Evolutionary conservation across 2,329 filamentous ascomycete species (phyloP).

Genomic region (Raffaelea ambrosiae): DNA sequence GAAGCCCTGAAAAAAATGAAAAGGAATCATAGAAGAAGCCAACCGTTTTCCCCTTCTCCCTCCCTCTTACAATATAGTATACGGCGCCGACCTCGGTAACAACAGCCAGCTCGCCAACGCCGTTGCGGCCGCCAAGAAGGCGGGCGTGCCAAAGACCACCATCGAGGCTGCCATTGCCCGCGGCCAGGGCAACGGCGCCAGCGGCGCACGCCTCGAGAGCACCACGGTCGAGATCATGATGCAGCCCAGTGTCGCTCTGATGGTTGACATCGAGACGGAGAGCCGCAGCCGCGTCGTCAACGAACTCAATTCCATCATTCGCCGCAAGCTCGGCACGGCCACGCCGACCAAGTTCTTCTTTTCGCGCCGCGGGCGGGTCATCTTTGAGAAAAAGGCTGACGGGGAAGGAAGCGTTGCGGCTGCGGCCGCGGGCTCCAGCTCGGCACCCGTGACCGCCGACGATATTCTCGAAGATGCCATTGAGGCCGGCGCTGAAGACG

Average conservation of each 20-base stretch:
- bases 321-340: constrained; percentile 57
- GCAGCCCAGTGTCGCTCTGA: constrained; percentile 65
- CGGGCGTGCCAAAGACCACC: constrained; percentile 70
- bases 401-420: constrained; percentile 53
- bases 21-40: not conserved
- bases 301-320: constrained; percentile 64
- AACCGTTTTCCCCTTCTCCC: not conserved
- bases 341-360: constrained; percentile 81
- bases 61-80: constrained; percentile 10
- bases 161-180: constrained; percentile 77
- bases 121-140: constrained; percentile 71
- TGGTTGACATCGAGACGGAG: constrained; percentile 82
- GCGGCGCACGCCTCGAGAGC: constrained; percentile 67
- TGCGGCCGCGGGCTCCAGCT: not conserved
- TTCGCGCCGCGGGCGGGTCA: constrained; percentile 65
- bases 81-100: constrained; percentile 61
- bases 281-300: constrained; percentile 65
- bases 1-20: no score
- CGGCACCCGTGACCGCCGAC: constrained; percentile 44
- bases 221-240: constrained; percentile 75
- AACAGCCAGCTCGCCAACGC: constrained; percentile 68
- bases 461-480: constrained; percentile 74
- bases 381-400: constrained; percentile 68
- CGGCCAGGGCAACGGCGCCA: constrained; percentile 73
- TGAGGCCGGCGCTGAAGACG: constrained; percentile 72